These are phyloP conservation scores for Artemisia argyi DNA, from an alignment of 129 eudicot species.

Conservation along the genomic window DNA sequence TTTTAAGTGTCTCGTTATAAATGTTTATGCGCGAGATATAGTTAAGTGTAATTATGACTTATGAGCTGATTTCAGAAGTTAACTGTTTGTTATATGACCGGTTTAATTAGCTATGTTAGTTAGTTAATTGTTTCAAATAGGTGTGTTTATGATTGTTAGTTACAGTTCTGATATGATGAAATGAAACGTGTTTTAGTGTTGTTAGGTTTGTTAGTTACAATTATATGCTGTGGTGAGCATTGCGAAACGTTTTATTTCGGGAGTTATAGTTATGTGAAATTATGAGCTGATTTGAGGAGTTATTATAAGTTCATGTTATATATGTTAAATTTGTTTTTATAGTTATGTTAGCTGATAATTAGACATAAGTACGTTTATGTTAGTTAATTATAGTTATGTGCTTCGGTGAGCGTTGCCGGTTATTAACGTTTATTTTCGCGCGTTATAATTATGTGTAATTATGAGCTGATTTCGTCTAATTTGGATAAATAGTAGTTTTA, in stretches of 20 bases:
- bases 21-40: too few relatives aligned
- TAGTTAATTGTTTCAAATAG: neutral
- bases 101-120: neutral
- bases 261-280: too few relatives aligned
- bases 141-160: neutral
- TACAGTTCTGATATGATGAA: neutral
- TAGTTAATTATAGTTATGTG: too few relatives aligned
- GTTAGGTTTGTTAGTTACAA: too few relatives aligned
- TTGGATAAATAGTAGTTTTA: too few relatives aligned
- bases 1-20: too few relatives aligned
- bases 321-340: neutral
- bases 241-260: too few relatives aligned
- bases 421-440: too few relatives aligned
- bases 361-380: neutral
- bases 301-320: neutral
- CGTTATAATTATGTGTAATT: too few relatives aligned
- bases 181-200: neutral
- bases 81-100: neutral
- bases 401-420: too few relatives aligned
- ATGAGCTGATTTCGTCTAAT: too few relatives aligned
- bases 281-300: neutral
- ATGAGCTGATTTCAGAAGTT: neutral
- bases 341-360: neutral
- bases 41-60: neutral
- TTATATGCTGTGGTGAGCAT: neutral